phyloP scores from a whole-genome alignment of 2,329 filamentous ascomycete species.

The Pyrenophora seminiperda region DNA sequence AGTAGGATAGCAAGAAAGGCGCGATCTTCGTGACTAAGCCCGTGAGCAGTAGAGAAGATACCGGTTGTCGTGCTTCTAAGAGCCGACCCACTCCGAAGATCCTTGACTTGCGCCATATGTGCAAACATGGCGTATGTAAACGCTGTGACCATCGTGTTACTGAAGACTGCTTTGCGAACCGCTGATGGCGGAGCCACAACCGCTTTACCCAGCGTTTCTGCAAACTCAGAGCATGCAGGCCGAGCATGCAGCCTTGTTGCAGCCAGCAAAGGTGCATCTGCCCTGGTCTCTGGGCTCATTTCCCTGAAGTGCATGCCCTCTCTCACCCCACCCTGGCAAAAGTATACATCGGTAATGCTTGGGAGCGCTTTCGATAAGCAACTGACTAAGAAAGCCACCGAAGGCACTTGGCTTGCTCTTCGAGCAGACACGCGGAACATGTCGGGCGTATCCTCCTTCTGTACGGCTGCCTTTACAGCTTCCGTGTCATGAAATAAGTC shows the following conservation, averaged over 20 bases:
- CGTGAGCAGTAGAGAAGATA: constrained; percentile 69
- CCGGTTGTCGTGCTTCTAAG: constrained; percentile 75
- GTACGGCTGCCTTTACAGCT: constrained; percentile 50
- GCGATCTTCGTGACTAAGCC: constrained; percentile 73
- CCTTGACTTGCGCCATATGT: constrained; percentile 52
- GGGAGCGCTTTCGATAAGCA: constrained; percentile 73
- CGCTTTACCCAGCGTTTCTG: constrained; percentile 59
- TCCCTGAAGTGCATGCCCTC: constrained; percentile 81
- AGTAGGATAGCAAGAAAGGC: constrained; percentile 73
- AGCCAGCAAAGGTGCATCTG: constrained; percentile 69
- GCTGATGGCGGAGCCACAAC: constrained; percentile 19
- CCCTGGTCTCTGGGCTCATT: constrained; percentile 63
- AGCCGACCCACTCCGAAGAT: constrained; percentile 64
- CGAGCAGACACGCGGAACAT: constrained; percentile 78
- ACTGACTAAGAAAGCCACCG: constrained; percentile 79
- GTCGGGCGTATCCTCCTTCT: constrained; percentile 45
- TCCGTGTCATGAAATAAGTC: constrained; percentile 64
- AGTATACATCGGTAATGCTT: constrained; percentile 71
- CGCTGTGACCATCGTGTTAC: constrained; percentile 57
- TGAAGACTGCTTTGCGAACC: constrained; percentile 47
- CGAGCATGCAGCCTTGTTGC: constrained; percentile 62
- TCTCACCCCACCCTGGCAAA: constrained; percentile 85
- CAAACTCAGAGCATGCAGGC: constrained; percentile 54
- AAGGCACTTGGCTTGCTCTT: constrained; percentile 79
- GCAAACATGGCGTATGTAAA: constrained; percentile 65